phyloP scores from a whole-genome alignment of 441 rosid genomes.

The Adansonia madagascariensis region DNA sequence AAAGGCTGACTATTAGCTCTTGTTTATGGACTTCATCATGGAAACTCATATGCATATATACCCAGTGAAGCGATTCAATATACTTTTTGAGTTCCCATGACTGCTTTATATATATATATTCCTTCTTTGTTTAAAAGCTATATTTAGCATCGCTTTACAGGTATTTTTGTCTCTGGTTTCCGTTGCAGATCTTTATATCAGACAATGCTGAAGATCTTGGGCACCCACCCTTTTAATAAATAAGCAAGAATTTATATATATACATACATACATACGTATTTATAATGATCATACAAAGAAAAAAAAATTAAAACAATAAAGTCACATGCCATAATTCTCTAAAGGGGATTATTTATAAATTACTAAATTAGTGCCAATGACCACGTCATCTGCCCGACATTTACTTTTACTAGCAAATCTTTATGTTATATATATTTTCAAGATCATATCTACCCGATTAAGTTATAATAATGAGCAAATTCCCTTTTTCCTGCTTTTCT shows the following conservation, averaged over 20 bases:
- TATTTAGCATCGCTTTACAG: not conserved
- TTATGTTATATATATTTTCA: not conserved
- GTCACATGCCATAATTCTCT: not conserved
- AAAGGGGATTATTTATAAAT: not conserved
- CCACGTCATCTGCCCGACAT: not conserved
- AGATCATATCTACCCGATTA: too few species aligned
- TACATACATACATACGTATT: too few species aligned
- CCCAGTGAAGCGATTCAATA: not conserved
- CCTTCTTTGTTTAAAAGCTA: not conserved
- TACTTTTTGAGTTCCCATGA: not conserved
- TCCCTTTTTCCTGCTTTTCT: too few species aligned
- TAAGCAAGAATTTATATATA: not conserved
- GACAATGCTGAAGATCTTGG: not conserved
- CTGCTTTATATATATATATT: not conserved
- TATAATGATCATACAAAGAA: not conserved
- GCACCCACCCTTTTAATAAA: not conserved
- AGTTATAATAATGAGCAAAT: too few species aligned
- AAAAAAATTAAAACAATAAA: too few species aligned
- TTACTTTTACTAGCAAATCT: not conserved
- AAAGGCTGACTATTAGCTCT: not conserved
- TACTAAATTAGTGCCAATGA: not conserved
- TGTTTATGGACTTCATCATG: slow-evolving; percentile 14
- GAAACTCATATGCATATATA: not conserved
- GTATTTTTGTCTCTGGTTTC: not conserved
- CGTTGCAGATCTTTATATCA: not conserved